Evolutionary conservation across 805 yeast species (phyloP), one percentile per base, ranked within the genome.

Genomic region (Candida endomychidarum): DNA sequence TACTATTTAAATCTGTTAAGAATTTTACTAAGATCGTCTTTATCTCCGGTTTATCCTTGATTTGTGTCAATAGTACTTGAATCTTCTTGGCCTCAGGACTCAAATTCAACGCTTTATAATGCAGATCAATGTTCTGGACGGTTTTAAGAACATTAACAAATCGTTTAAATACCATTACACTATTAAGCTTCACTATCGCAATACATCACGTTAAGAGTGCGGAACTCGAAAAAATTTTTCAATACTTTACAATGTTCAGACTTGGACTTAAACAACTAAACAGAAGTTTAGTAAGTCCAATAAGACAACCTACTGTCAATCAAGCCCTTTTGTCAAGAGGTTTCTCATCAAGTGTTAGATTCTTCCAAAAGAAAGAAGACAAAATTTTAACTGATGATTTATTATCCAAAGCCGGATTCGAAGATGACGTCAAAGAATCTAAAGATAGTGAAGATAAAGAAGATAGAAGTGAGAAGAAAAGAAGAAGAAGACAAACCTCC

Each of bases 401-500:
- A 54, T 72, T 90, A 43, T 82, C 84, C 22, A 79, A 81, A 53
- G 96, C 96, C 9, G 96, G 96, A 26, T 78, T 89, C 41, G 91
- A 87, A 30, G 72, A 61, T 9, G 53, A 50, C 14, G 35, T 53
- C 9, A 46, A 48, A 8, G 38, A 32, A 22, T n/a, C n/a, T n/a
- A 9, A 7, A 7, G 48, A 38, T 17, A 43, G 50, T 16, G 51
- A 51, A 3, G 42, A 43, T 17, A 48, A 46, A 19, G 48, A 42
- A 19, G 36, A 29, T 14, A 21, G 31, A 12, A 20, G 12, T 8
- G 41, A 22, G 23, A 38, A 37, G 50, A 62, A 65, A 51, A 58
- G 83, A 68, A 73, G 80, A 69, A 68, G 74, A 44, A 71, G 69
- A 1, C 70, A 67, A 52, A 80, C 90, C 2, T 77, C 90, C 4